These are phyloP conservation scores for Acacia concinna DNA, from an alignment of 331 rosid species.

Conservation along the genomic window DNA sequence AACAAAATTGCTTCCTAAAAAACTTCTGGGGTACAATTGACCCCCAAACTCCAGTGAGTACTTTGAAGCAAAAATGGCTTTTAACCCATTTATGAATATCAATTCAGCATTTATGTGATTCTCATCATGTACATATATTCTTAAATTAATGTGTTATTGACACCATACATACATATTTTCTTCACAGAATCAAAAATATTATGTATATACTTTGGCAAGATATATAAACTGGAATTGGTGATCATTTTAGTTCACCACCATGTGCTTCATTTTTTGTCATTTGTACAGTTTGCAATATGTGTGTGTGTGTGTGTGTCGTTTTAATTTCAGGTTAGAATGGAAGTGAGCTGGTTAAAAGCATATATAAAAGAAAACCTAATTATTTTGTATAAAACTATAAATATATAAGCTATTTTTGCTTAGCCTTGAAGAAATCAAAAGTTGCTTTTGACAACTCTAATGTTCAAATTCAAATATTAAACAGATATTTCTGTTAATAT, in stretches of 20 bases:
- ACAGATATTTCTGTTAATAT: background rate
- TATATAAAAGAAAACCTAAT: background rate
- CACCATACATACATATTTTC: background rate
- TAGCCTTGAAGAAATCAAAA: background rate
- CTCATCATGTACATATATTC: background rate
- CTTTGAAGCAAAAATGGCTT: too few relatives aligned
- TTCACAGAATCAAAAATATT: background rate
- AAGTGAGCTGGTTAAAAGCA: background rate
- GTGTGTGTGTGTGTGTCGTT: background rate
- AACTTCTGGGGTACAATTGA: too few relatives aligned
- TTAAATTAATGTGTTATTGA: background rate
- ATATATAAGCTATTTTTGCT: background rate
- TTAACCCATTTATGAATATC: too few relatives aligned
- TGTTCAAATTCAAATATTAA: background rate
- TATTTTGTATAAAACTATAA: too few relatives aligned
- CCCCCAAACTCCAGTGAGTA: too few relatives aligned
- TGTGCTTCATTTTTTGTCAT: background rate
- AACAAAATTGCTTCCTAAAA: too few relatives aligned
- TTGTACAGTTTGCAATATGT: background rate
- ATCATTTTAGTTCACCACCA: background rate
- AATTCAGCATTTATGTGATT: too few relatives aligned
- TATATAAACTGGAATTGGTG: background rate
- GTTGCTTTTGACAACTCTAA: background rate
- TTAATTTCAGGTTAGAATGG: background rate
- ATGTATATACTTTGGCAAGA: background rate